Conservation (phyloP, 2,329 filamentous ascomycete species). For the Penicillium sclerotiorum region DNA sequence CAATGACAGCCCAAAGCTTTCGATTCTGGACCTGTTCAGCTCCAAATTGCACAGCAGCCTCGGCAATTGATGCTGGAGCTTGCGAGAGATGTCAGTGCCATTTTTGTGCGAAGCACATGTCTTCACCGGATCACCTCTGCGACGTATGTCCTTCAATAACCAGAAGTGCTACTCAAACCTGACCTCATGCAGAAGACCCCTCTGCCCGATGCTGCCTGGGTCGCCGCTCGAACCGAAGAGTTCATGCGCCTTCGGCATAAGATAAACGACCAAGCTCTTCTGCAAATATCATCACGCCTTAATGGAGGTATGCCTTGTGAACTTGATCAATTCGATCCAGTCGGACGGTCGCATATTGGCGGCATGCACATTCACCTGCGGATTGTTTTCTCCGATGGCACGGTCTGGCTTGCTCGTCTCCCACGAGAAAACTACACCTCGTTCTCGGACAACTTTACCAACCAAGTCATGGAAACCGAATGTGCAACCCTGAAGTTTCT, state of each 20-base stretch:
- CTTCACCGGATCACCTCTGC: slow-evolving; percentile 4
- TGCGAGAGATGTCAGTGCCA: slow-evolving; percentile 7
- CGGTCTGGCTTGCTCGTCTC: slow-evolving; percentile 8
- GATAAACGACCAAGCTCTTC: slow-evolving; percentile 4
- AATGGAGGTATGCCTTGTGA: slow-evolving; percentile 7
- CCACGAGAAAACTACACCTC: slow-evolving; percentile 2
- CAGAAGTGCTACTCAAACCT: background rate
- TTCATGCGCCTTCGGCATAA: slow-evolving; percentile 1
- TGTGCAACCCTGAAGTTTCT: slow-evolving; percentile 12
- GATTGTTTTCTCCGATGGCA: slow-evolving; percentile 6
- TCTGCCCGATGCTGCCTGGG: slow-evolving; percentile 6
- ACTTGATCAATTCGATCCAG: slow-evolving; percentile 7
- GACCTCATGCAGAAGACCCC: slow-evolving; percentile 1
- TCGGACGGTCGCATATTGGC: slow-evolving; percentile 5
- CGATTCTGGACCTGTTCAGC: slow-evolving; percentile 8
- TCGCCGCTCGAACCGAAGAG: slow-evolving; percentile 1
- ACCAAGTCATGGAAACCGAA: slow-evolving; percentile 4
- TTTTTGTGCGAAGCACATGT: slow-evolving; percentile 9
- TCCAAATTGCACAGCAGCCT: background rate
- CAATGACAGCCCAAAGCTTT: background rate
- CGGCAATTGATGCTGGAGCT: slow-evolving; percentile 5
- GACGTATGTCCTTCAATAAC: background rate
- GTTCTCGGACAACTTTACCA: slow-evolving; percentile 8
- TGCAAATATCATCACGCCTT: slow-evolving; percentile 1
- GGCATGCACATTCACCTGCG: slow-evolving; percentile 11